These are phyloP conservation scores for Tulasnella sp. DNA, from an alignment of 768 basidiomycete species.

Conservation along the genomic window DNA sequence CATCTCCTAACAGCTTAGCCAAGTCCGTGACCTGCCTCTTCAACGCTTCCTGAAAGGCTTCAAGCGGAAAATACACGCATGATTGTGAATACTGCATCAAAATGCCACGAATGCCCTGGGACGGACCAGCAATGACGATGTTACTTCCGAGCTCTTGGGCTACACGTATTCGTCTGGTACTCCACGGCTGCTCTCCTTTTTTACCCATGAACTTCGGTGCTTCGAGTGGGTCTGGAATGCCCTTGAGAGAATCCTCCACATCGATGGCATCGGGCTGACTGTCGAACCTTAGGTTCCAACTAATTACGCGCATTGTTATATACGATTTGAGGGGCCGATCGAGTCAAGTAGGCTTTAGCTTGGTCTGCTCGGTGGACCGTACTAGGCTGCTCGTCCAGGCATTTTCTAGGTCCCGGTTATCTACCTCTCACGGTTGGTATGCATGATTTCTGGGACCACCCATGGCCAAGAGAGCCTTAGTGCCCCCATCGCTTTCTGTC, in stretches of 20 bases:
- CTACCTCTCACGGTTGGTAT: no score
- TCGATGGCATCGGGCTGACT: constrained; percentile 49
- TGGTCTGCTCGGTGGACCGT: not conserved
- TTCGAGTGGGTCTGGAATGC: constrained; percentile 44
- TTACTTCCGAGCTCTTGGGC: constrained; percentile 36
- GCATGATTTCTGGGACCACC: no score
- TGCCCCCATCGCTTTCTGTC: no score
- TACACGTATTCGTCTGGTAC: constrained; percentile 47
- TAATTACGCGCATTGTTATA: constrained; percentile 18
- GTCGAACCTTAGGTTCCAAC: constrained; percentile 51
- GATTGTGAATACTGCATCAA: not conserved
- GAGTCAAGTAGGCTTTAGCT: not conserved
- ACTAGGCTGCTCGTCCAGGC: no score
- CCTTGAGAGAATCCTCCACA: constrained; percentile 45
- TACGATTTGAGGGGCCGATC: not conserved
- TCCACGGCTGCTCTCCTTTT: constrained; percentile 51
- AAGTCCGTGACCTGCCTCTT: constrained; percentile 56
- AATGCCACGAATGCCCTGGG: not conserved
- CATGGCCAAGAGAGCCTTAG: no score
- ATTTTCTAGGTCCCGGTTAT: no score
- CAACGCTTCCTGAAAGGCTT: constrained; percentile 42
- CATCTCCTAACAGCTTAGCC: constrained; percentile 48
- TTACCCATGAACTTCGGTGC: constrained; percentile 34
- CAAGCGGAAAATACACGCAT: not conserved
- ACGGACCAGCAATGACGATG: not conserved